These are phyloP conservation scores for Ustilago vetiveriae DNA, from an alignment of 1,284 basidiomycete genomes.

Conservation along the genomic window DNA sequence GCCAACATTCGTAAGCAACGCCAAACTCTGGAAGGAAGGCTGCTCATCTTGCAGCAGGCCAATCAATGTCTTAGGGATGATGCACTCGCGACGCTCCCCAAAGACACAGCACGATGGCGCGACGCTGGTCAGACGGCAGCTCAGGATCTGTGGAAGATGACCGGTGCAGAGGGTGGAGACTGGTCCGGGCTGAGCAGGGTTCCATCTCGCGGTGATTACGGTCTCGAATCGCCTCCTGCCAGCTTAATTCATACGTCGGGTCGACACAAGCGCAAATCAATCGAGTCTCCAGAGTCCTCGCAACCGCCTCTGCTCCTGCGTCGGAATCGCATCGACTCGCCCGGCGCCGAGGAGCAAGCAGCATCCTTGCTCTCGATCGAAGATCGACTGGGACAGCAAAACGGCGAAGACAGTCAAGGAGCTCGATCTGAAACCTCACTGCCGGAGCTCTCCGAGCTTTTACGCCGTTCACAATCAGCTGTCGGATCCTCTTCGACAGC, in stretches of 20 bases:
- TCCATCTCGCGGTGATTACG: constrained; percentile 28
- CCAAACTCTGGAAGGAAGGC: constrained; percentile 26
- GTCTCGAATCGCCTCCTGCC: constrained; percentile 29
- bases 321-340: constrained; percentile 7
- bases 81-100: constrained; percentile 20
- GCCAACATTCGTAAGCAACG: constrained; percentile 22
- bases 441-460: constrained; percentile 30
- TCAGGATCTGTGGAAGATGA: constrained; percentile 42
- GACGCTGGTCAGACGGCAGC: constrained; percentile 40
- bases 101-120: constrained; percentile 34
- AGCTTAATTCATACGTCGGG: neutral
- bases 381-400: neutral
- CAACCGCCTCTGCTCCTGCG: constrained; percentile 13
- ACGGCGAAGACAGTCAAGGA: constrained; percentile 27
- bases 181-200: constrained; percentile 17
- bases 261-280: constrained; percentile 10
- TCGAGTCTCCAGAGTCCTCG: constrained; percentile 7
- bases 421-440: constrained; percentile 24
- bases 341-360: constrained; percentile 33
- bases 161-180: constrained; percentile 32
- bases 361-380: constrained; percentile 19
- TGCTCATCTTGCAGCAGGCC: constrained; percentile 34
- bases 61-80: constrained; percentile 32
- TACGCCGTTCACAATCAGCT: constrained; percentile 22
- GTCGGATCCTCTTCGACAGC: constrained; percentile 1